Base-by-base conservation (phyloP, 2,329 filamentous ascomycete genomes). In the Diaporthe nobilis region DNA sequence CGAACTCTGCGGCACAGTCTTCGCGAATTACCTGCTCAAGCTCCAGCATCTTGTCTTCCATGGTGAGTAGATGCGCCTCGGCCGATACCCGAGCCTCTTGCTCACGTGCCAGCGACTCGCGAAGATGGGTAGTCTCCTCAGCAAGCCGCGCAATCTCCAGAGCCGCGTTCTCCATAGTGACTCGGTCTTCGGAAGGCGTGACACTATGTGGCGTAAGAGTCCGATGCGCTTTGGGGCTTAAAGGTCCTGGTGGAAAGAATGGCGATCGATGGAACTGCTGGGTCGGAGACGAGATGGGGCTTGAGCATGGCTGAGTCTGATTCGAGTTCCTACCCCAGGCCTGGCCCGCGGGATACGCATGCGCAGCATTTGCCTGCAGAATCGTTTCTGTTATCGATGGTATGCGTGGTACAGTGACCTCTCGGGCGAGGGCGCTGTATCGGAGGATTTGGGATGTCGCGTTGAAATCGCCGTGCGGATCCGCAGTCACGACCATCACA, bases 401-500 rank as follows among this genome's bases (percentile, higher is more conserved):
- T 10, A 97, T 91, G 7, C 96, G 93, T 8, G 96, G 95, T 1
- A 98, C 95, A 0, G 96, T 97, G 15, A 98, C 94, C 85, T 98
- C 96, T 28, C 95, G 92, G 0, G 97, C 97, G 6, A 99, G 89
- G 0, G 97, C 96, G 31, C 95, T 97, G 85, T 99, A 99, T 25
- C 96, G 93, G 1, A 99, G 88, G 77, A 99, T 98, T 82, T 98
- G 97, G 7, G 95, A 97, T 0, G 97, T 99, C 17, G 97, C 95
- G 82, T 98, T 98, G 87, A 96, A 98, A 84, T 99, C 97, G 51
- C 97, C 96, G 17, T 94, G 85, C 0, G 97, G 95, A 81, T 99
- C 96, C 4, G 96, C 97, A 0, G 96, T 98, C 22, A 98, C 96
- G 74, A 99, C 94, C 96, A 99, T 98, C 80, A 98, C 92, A 1